phyloP scores from a whole-genome alignment of 1,284 basidiomycete species.

The Ganoderma lucidum region DNA sequence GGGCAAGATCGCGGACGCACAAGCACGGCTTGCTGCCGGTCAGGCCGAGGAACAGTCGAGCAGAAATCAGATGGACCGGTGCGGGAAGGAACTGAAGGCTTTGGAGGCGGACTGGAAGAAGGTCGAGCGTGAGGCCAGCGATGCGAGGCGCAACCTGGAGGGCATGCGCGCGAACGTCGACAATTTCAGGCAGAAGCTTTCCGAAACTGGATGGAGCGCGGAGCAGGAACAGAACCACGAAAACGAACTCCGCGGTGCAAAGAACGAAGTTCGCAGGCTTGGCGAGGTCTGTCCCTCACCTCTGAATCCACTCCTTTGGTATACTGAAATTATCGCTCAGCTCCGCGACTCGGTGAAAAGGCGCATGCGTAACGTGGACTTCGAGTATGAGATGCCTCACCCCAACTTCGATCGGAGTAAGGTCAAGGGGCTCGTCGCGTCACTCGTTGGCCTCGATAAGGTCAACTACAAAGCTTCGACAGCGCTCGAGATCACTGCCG shows the following conservation, averaged over 20 bases:
- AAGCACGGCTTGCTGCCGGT: constrained; percentile 78
- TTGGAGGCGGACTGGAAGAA: constrained; percentile 86
- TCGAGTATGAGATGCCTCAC: constrained; percentile 83
- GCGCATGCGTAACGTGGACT: constrained; percentile 79
- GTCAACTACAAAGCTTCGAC: constrained; percentile 83
- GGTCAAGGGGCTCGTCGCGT: constrained; percentile 95
- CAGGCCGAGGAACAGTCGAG: constrained; percentile 89
- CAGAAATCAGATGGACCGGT: constrained; percentile 81
- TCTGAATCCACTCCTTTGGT: not conserved
- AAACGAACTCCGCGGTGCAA: constrained; percentile 62
- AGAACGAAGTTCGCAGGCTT: constrained; percentile 64
- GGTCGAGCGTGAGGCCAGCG: constrained; percentile 84
- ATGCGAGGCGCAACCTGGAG: constrained; percentile 77
- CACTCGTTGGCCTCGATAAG: constrained; percentile 79
- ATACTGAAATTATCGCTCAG: constrained; percentile 47
- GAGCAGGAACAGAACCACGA: constrained; percentile 80
- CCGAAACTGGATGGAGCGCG: constrained; percentile 80
- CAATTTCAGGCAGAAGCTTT: constrained; percentile 60
- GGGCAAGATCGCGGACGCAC: constrained; percentile 94
- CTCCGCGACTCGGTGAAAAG: constrained; percentile 78
- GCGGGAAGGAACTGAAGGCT: constrained; percentile 82
- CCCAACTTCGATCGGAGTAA: constrained; percentile 87
- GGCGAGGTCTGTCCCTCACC: constrained; percentile 63
- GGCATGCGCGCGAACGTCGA: constrained; percentile 70
- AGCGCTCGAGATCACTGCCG: constrained; percentile 94